These are phyloP conservation scores for Hemileia vastatrix DNA, from an alignment of 1,284 basidiomycete genomes.

Conservation along the genomic window DNA sequence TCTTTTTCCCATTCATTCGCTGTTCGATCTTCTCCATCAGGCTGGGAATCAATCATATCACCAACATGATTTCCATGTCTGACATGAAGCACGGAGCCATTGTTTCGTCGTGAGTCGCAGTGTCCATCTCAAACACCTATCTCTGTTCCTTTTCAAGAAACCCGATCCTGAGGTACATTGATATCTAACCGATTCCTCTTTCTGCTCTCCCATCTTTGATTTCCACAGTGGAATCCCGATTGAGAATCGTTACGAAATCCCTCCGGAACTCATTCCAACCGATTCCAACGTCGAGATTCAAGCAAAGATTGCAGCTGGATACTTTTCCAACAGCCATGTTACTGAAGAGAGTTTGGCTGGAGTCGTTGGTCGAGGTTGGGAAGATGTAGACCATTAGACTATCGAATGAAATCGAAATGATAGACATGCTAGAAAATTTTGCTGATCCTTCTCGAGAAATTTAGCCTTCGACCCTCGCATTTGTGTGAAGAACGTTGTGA, in stretches of 20 bases:
- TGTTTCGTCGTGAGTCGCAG: background rate
- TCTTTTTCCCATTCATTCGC: too few species aligned
- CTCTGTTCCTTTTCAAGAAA: background rate
- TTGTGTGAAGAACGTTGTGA: too few species aligned
- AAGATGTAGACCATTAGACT: too few species aligned
- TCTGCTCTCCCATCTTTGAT: background rate
- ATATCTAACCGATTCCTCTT: background rate
- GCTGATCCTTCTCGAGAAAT: too few species aligned
- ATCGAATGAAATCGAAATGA: too few species aligned
- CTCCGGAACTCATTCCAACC: constrained; percentile 72
- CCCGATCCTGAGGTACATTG: background rate
- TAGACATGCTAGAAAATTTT: too few species aligned
- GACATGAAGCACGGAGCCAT: constrained; percentile 56
- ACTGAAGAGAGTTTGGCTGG: constrained; percentile 65
- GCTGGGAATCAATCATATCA: constrained; percentile 50
- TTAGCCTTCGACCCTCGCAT: too few species aligned
- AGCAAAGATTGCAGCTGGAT: constrained; percentile 85
- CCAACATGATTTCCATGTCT: constrained; percentile 85
- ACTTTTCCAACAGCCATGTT: constrained; percentile 67
- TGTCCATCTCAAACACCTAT: background rate
- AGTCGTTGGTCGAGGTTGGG: constrained; percentile 83
- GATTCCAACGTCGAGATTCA: constrained; percentile 92
- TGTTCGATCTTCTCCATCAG: too few species aligned
- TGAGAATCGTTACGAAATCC: constrained; percentile 69
- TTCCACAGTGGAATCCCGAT: constrained; percentile 76